These are phyloP conservation scores for Xylaria acuta DNA, from an alignment of 495 filamentous ascomycete species.

Conservation along the genomic window DNA sequence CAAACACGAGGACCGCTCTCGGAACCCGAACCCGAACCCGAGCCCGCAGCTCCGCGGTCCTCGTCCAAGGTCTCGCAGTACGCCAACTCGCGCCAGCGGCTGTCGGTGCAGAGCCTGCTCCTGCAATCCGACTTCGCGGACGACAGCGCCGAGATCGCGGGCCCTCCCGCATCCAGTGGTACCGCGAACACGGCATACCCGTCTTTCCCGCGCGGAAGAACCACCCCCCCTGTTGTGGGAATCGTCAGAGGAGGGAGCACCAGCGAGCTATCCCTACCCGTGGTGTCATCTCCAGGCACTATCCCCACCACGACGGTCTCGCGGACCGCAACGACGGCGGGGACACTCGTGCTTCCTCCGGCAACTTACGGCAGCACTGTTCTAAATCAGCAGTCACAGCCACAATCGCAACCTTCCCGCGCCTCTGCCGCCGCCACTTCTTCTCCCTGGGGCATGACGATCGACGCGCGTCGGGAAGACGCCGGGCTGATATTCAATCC, in stretches of 20 bases:
- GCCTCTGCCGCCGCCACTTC: background rate
- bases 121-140: constrained; percentile 40
- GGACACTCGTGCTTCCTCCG: background rate
- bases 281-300: background rate
- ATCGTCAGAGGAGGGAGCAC: background rate
- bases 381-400: background rate
- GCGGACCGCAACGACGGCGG: background rate
- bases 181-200: background rate
- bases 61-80: constrained; percentile 37
- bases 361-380: background rate
- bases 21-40: constrained; percentile 39
- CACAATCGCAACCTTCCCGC: background rate
- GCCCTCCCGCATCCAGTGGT: background rate
- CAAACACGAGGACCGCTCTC: constrained; percentile 13
- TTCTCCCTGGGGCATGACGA: background rate
- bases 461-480: constrained; percentile 36
- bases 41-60: constrained; percentile 22
- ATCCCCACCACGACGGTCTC: background rate
- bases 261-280: background rate
- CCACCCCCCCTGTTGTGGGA: background rate
- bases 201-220: background rate
- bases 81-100: constrained; percentile 37
- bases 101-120: constrained; percentile 39
- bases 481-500: constrained; percentile 40
- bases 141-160: constrained; percentile 38